A percentile compares a stretch with the other conserved stretches of the same genome.
phyloP scores from a whole-genome alignment of 306 rosid genomes.

The Prunus fruticosa region DNA sequence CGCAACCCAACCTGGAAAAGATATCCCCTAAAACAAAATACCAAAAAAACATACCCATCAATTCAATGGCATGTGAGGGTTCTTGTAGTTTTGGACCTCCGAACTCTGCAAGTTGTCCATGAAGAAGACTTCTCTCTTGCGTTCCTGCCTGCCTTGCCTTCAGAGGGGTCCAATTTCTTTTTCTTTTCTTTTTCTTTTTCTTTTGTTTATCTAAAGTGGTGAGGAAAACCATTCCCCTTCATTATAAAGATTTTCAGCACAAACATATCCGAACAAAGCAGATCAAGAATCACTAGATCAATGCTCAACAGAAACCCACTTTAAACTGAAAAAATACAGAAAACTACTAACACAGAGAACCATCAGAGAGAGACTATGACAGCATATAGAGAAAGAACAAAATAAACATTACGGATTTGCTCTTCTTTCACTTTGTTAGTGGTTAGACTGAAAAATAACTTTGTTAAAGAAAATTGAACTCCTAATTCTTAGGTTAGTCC shows the following conservation, averaged over 20 bases:
- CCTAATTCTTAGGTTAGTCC: not conserved
- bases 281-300: not conserved
- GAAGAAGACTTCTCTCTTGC: constrained; percentile 65
- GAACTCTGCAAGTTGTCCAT: constrained; percentile 50
- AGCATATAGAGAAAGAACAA: not conserved
- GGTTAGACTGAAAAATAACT: too few species aligned
- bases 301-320: not conserved
- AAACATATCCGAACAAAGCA: not conserved
- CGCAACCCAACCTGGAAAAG: too few species aligned
- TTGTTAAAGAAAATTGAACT: too few species aligned
- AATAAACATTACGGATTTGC: too few species aligned
- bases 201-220: too few species aligned
- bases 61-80: constrained; percentile 64
- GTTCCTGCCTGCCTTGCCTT: constrained; percentile 90
- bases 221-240: not conserved
- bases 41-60: constrained; percentile 38
- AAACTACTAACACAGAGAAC: too few species aligned
- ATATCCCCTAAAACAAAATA: not conserved
- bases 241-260: not conserved
- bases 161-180: constrained; percentile 55
- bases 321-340: not conserved
- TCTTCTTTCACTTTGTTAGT: not conserved
- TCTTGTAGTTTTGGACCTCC: constrained; percentile 67
- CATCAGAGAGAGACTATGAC: too few species aligned
- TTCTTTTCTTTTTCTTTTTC: not conserved